Conservation (phyloP, 2,329 filamentous ascomycete species). For the Penicillium sp. region DNA sequence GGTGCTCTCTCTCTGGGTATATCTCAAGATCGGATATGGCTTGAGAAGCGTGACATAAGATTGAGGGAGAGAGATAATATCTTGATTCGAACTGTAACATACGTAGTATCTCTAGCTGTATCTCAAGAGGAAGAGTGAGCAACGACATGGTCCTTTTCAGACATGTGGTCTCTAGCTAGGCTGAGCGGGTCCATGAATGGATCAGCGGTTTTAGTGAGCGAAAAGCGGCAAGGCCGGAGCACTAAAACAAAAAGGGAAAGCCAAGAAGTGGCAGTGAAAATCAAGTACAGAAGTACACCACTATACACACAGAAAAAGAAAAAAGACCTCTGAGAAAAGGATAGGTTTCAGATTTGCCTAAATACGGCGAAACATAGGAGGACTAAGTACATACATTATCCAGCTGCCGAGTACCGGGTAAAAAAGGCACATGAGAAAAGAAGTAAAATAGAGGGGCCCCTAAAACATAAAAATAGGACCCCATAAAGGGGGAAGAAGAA, state of each 20-base stretch:
- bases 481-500: slow-evolving; percentile 22
- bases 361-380: slow-evolving; percentile 19
- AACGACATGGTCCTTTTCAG: too few relatives aligned
- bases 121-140: too few relatives aligned
- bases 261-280: too few relatives aligned
- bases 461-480: slow-evolving; percentile 19
- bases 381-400: slow-evolving; percentile 43
- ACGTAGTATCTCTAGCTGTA: too few relatives aligned
- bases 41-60: too few relatives aligned
- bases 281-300: neutral
- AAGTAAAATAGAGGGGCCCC: slow-evolving; percentile 13
- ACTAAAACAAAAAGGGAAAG: neutral
- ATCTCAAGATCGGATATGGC: too few relatives aligned
- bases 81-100: too few relatives aligned
- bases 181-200: too few relatives aligned
- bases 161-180: too few relatives aligned
- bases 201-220: too few relatives aligned
- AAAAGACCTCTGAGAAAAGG: neutral
- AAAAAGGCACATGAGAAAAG: slow-evolving; percentile 29
- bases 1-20: too few relatives aligned
- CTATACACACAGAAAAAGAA: slow-evolving; percentile 12
- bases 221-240: neutral
- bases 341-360: slow-evolving; percentile 16
- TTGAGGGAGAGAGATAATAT: too few relatives aligned
- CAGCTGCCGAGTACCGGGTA: slow-evolving; percentile 31